Conservation (phyloP, 2,329 filamentous ascomycete genomes). For the Keithomyces neogunnii region DNA sequence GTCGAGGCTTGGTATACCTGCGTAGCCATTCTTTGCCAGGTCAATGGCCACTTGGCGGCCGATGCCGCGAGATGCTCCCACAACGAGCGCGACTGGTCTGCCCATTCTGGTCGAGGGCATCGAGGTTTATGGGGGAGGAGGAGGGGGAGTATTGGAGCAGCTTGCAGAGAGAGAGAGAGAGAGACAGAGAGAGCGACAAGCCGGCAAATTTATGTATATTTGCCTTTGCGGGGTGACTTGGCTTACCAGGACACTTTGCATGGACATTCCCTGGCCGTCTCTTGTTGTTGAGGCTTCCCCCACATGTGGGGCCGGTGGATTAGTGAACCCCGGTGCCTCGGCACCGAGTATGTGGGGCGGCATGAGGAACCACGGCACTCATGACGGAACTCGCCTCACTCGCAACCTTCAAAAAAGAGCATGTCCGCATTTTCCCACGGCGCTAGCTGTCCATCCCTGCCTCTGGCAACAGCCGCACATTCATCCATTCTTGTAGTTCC, state of each 20-base stretch:
- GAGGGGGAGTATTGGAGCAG: neutral
- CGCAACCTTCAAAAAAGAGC: too few species aligned
- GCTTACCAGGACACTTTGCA: too few species aligned
- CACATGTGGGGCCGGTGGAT: neutral
- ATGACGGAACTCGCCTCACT: too few species aligned
- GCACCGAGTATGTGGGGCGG: too few species aligned
- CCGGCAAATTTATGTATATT: too few species aligned
- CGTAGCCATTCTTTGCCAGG: constrained; percentile 61
- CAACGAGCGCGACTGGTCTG: constrained; percentile 57
- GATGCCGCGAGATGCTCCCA: constrained; percentile 73
- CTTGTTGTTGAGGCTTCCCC: neutral
- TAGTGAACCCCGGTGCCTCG: neutral
- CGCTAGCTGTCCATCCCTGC: neutral
- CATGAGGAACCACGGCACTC: too few species aligned
- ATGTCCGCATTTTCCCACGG: too few species aligned
- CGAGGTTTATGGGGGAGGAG: neutral
- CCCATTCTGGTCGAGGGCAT: constrained; percentile 4
- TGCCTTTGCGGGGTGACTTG: too few species aligned
- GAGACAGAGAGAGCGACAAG: neutral
- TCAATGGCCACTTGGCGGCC: constrained; percentile 74
- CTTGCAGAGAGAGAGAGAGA: neutral
- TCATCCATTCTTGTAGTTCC: neutral
- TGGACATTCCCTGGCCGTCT: neutral
- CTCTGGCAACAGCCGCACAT: neutral
- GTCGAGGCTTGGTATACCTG: constrained; percentile 38